A percentile compares a stretch with the other conserved stretches of the same genome.
phyloP scores from a whole-genome alignment of 1,284 basidiomycete species.

The Flammula alnicola region DNA sequence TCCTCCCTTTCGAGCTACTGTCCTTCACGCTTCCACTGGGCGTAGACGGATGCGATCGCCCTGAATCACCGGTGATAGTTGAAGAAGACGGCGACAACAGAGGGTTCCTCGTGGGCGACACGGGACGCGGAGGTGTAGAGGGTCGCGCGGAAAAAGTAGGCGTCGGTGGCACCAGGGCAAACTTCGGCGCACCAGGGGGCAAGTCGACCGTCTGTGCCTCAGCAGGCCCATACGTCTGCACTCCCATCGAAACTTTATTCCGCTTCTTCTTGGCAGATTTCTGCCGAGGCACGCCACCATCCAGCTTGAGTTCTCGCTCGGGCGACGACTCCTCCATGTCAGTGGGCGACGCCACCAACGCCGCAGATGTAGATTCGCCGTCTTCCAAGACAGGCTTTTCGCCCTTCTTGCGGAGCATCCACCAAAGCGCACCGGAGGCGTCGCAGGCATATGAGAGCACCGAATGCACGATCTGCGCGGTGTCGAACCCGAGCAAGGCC shows the following conservation, averaged over 20 bases:
- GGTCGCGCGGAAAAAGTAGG: slow-evolving; percentile 55
- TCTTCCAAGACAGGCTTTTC: slow-evolving; percentile 65
- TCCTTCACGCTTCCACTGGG: slow-evolving; percentile 61
- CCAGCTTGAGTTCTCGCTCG: slow-evolving; percentile 14
- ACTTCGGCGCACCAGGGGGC: slow-evolving; percentile 52
- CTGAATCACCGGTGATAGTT: slow-evolving; percentile 50
- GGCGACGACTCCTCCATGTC: slow-evolving; percentile 23
- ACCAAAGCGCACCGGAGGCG: slow-evolving; percentile 91
- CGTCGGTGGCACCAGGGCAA: slow-evolving; percentile 75
- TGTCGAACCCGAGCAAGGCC: slow-evolving; percentile 85
- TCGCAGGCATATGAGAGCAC: slow-evolving; percentile 94
- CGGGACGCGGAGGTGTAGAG: slow-evolving; percentile 58
- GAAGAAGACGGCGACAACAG: slow-evolving; percentile 67
- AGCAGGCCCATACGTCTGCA: slow-evolving; percentile 43
- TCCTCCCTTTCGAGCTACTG: slow-evolving; percentile 57
- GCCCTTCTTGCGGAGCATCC: slow-evolving; percentile 89
- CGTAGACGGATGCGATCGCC: slow-evolving; percentile 66
- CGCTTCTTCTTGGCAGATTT: slow-evolving; percentile 38
- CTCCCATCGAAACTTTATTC: slow-evolving; percentile 34
- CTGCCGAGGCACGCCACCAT: slow-evolving; percentile 20
- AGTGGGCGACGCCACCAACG: slow-evolving; percentile 34
- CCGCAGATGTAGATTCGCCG: slow-evolving; percentile 34
- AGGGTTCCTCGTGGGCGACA: slow-evolving; percentile 52
- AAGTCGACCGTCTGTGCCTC: slow-evolving; percentile 25
- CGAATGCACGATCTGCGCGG: slow-evolving; percentile 92